A percentile compares a stretch with the other conserved stretches of the same genome.
phyloP scores from a whole-genome alignment of 208 protist genomes.

The Porcisia hertigi region DNA sequence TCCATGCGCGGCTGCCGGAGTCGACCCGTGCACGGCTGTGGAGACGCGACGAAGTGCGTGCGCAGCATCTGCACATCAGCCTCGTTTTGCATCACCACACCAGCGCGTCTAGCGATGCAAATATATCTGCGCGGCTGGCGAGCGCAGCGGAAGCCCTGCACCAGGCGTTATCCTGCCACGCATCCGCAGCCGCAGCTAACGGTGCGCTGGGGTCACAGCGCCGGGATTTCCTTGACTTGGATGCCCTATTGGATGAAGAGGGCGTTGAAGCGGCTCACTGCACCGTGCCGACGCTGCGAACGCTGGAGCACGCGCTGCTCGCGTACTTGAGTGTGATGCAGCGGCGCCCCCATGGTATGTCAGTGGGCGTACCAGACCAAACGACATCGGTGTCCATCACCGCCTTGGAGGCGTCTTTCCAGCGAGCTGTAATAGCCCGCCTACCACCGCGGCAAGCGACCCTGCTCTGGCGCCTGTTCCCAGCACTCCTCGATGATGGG shows the following conservation, averaged over 20 bases:
- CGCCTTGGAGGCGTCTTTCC: neutral
- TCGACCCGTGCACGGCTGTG: conserved; percentile 6
- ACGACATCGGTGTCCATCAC: conserved; percentile 3
- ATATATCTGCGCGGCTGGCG: neutral
- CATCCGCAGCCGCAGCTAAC: neutral
- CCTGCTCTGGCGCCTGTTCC: conserved; percentile 3
- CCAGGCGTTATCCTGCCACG: conserved; percentile 7
- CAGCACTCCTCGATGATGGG: conserved; percentile 3
- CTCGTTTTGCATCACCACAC: neutral
- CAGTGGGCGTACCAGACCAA: neutral
- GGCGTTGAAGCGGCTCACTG: neutral
- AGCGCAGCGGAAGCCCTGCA: conserved; percentile 10
- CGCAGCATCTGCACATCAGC: conserved; percentile 20
- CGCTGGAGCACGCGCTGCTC: conserved; percentile 13
- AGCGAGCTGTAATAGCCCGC: neutral
- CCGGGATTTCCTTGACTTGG: neutral
- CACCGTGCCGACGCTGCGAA: neutral
- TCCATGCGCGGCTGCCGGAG: conserved; percentile 7
- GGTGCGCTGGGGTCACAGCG: neutral
- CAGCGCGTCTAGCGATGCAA: neutral
- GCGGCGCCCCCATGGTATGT: too few relatives aligned
- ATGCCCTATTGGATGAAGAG: neutral
- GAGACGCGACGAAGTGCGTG: conserved; percentile 7
- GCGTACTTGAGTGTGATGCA: neutral
- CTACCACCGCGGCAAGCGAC: neutral